Evolutionary conservation across 2,329 filamentous ascomycete genomes (phyloP).

Genomic region (Elsinoe necatrix): DNA sequence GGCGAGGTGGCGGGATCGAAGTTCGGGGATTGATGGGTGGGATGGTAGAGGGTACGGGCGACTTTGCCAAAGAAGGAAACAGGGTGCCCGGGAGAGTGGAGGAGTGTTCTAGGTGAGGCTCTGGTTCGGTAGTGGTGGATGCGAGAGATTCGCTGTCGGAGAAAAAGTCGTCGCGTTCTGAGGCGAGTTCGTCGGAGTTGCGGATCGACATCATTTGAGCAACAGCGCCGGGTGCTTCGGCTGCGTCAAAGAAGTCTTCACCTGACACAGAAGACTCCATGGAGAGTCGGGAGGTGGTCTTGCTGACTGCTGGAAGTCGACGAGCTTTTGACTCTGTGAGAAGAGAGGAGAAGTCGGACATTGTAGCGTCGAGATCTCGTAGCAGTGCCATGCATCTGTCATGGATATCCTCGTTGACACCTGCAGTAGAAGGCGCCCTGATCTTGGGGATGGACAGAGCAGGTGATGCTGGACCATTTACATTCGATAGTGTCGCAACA

Average conservation of each 20-base stretch:
- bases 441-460: constrained; percentile 26
- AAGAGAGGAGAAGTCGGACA: constrained; percentile 70
- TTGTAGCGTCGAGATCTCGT: constrained; percentile 72
- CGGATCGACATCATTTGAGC: constrained; percentile 69
- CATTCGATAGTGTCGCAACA: constrained; percentile 36
- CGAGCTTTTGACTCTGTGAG: constrained; percentile 72
- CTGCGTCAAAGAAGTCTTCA: constrained; percentile 93
- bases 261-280: constrained; percentile 66
- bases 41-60: constrained; percentile 68
- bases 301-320: constrained; percentile 46
- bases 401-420: constrained; percentile 53
- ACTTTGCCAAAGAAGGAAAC: constrained; percentile 69
- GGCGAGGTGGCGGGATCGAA: constrained; percentile 63
- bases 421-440: constrained; percentile 1
- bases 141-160: constrained; percentile 38
- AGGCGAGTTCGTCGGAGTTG: constrained; percentile 62
- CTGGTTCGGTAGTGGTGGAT: constrained; percentile 49
- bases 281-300: constrained; percentile 50
- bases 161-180: constrained; percentile 41
- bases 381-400: constrained; percentile 79
- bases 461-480: constrained; percentile 21
- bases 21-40: constrained; percentile 57
- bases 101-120: constrained; percentile 23
- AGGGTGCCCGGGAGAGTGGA: constrained; percentile 33
- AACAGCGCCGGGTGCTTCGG: constrained; percentile 47